Base-by-base conservation (phyloP, 352 stramenopile species). In the Chrysophaeum taylorii region DNA sequence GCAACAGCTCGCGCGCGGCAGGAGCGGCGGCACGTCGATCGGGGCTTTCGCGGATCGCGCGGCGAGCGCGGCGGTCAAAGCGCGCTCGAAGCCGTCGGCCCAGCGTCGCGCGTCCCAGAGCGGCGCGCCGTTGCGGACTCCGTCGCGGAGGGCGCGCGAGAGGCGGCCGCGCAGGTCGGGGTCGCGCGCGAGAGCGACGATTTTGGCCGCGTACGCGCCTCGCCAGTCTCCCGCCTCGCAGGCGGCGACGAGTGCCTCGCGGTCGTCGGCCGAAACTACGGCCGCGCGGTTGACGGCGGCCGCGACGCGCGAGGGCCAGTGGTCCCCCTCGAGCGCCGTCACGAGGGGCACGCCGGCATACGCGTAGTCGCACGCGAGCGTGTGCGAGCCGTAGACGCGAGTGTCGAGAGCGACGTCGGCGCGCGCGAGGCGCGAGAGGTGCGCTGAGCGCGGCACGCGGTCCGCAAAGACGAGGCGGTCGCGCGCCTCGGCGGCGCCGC, bases 371-470 rank as follows among this genome's bases (percentile, higher is more conserved):
- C 9, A 21, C 16, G 57, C 57, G 2, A 66, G 35, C 14, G 57
- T 66, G 57, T 66, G 57, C 12, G 33, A 45, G 33, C 27, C 27
- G 57, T 66, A 66, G 57, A 9, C 31, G 57, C 16, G 15, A 9
- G 57, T 66, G 57, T 66, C 57, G 12, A 66, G 57, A 18, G 57
- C 57, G 1, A 66, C 14, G 57, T 66, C 57, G 12, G 57, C 57
- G 57, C 18, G 35, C 12, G 12, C 2, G 12, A 66, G 57, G 7
- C 57, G 57, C 31, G 41, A 18, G 33, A 66, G 35, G 57, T 66
- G 57, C 33, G 27, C 31, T 16, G 14, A 5, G 12, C 35, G 31
- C 12, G 7, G 2, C 57, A 23, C 57, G 31, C 2, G 14, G 12
- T 35, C 57, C 14, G 57, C 57, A 36, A 66, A 66, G 12, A 23